Percentiles rank a stretch among this genome's conserved stretches.
These are phyloP conservation scores for Lipomyces yamadae DNA, from an alignment of 805 yeast genomes.

Conservation along the genomic window DNA sequence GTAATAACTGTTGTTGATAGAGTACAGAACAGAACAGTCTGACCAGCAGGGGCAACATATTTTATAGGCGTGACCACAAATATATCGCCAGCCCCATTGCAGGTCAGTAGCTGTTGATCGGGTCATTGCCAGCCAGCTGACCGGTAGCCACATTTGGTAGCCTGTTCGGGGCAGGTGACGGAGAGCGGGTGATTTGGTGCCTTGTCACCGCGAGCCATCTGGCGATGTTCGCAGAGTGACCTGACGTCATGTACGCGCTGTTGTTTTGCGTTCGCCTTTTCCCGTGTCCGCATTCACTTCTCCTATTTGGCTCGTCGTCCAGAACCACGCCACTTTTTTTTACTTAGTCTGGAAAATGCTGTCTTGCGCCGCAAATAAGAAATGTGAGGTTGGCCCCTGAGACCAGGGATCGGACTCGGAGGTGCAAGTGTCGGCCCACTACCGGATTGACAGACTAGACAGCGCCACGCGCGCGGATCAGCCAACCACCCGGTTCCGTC, in stretches of 20 bases:
- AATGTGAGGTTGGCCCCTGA: neutral
- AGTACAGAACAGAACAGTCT: neutral
- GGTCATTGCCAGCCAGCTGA: neutral
- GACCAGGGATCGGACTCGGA: neutral
- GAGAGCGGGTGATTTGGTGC: conserved; percentile 5
- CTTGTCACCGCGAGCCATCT: neutral
- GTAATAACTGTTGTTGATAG: neutral
- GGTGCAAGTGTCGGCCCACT: neutral
- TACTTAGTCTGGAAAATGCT: neutral
- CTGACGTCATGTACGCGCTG: neutral
- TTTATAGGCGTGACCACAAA: neutral
- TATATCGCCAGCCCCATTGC: neutral
- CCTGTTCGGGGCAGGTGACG: neutral
- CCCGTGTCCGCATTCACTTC: neutral
- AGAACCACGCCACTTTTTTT: neutral
- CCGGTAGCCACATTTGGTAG: neutral
- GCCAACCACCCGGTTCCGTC: too few species aligned
- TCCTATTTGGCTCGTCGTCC: neutral
- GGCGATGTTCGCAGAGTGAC: neutral
- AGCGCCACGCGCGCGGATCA: too few species aligned
- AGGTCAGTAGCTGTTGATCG: neutral
- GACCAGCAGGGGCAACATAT: neutral
- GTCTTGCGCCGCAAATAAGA: neutral
- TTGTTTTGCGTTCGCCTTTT: too few species aligned
- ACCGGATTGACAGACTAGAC: neutral